phyloP scores from a whole-genome alignment of 345 rosid species.

The Nasturtium officinale region DNA sequence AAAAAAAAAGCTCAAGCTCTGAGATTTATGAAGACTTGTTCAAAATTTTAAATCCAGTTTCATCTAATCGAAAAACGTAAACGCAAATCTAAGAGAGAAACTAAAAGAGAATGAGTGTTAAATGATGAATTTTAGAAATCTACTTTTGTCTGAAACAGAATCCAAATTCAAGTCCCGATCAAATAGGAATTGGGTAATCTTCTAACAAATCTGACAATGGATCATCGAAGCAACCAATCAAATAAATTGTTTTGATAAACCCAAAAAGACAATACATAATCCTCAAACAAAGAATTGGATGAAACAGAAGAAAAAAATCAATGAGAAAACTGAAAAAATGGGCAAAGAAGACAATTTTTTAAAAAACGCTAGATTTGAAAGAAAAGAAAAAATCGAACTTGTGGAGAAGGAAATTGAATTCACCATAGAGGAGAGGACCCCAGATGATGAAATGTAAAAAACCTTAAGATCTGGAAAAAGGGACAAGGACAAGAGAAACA shows the following conservation, averaged over 20 bases:
- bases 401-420: constrained; percentile 29
- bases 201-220: constrained; percentile 57
- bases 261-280: constrained; percentile 14
- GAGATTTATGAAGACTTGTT: constrained; percentile 34
- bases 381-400: not conserved
- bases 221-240: constrained; percentile 49
- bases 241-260: not conserved
- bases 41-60: constrained; percentile 4
- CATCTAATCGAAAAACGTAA: constrained; percentile 6
- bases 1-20: constrained; percentile 24
- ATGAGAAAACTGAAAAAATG: constrained; percentile 36
- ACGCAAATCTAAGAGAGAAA: constrained; percentile 26
- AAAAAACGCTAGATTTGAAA: constrained; percentile 26
- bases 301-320: constrained; percentile 12
- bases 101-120: constrained; percentile 43
- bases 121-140: constrained; percentile 33
- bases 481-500: constrained; percentile 57
- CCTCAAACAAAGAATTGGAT: constrained; percentile 14
- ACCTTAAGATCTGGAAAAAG: constrained; percentile 77
- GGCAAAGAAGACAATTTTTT: constrained; percentile 12
- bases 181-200: constrained; percentile 50
- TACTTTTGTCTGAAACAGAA: constrained; percentile 57
- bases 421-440: constrained; percentile 58
- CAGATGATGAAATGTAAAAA: constrained; percentile 59
- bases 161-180: constrained; percentile 56